phyloP scores from a whole-genome alignment of 2,329 filamentous ascomycete genomes.

The Fusarium sp. region DNA sequence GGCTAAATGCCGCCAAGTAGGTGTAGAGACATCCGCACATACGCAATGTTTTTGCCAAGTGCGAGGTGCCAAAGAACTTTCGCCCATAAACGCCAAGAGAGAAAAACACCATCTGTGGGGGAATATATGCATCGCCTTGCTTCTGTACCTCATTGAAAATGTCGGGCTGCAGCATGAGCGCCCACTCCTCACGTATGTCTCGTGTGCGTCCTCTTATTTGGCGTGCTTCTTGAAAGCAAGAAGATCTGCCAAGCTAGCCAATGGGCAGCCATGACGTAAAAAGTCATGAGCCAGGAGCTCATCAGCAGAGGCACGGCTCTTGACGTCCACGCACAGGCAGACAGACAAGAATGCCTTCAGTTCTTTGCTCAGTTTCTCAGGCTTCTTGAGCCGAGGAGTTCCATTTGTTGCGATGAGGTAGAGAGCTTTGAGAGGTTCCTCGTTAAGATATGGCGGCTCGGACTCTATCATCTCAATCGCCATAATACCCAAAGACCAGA shows the following conservation, averaged over 20 bases:
- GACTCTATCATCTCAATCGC: constrained; percentile 99
- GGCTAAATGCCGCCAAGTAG: constrained; percentile 12
- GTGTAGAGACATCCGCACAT: constrained; percentile 3
- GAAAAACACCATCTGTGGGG: constrained; percentile 36
- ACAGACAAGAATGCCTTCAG: constrained; percentile 97
- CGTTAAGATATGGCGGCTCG: constrained; percentile 96
- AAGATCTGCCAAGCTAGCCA: constrained; percentile 84
- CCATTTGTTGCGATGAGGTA: constrained; percentile 99
- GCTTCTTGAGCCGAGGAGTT: constrained; percentile 96
- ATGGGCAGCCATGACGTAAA: constrained; percentile 87
- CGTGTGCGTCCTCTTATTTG: constrained; percentile 56
- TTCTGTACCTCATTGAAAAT: constrained; percentile 39
- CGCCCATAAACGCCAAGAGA: constrained; percentile 42
- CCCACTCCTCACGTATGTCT: constrained; percentile 30
- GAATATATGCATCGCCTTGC: constrained; percentile 43
- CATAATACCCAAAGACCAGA: constrained; percentile 99
- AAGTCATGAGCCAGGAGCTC: constrained; percentile 95
- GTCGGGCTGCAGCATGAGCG: constrained; percentile 29
- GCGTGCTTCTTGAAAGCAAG: constrained; percentile 84
- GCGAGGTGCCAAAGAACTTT: constrained; percentile 36
- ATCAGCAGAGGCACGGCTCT: constrained; percentile 88
- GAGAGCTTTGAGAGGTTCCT: constrained; percentile 95
- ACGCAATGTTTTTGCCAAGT: constrained; percentile 32
- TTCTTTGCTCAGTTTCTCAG: constrained; percentile 97
- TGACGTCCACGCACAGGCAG: constrained; percentile 95